These are phyloP conservation scores for Phytopythium boreale DNA, from an alignment of 352 stramenopile species.

Conservation along the genomic window DNA sequence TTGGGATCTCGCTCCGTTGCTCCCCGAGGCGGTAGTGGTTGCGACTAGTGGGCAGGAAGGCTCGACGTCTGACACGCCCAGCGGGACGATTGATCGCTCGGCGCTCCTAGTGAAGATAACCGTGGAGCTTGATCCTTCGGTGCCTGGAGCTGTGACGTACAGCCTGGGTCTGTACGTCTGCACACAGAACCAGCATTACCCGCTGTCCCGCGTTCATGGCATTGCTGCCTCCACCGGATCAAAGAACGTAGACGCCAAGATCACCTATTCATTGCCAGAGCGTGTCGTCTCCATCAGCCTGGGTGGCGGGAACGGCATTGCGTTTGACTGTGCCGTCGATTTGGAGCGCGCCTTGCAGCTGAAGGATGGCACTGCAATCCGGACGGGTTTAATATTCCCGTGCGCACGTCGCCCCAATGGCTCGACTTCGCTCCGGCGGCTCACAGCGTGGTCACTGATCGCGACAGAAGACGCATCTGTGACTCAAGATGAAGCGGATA, in stretches of 20 bases:
- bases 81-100: conserved; percentile 6
- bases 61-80: background rate
- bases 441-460: conserved; percentile 14
- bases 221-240: conserved; percentile 20
- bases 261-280: conserved; percentile 42
- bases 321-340: conserved; percentile 60
- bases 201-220: conserved; percentile 30
- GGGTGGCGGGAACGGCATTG: conserved; percentile 21
- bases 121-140: conserved; percentile 12
- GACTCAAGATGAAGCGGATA: background rate
- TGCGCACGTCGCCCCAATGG: conserved; percentile 60
- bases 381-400: conserved; percentile 50
- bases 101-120: conserved; percentile 44
- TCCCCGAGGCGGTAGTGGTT: conserved; percentile 31
- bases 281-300: conserved; percentile 41
- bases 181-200: conserved; percentile 32
- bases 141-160: conserved; percentile 22
- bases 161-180: conserved; percentile 43
- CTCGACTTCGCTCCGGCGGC: conserved; percentile 61
- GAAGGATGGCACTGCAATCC: conserved; percentile 23
- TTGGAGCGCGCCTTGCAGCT: conserved; percentile 43
- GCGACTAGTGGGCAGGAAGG: background rate
- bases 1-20: conserved; percentile 58
- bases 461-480: background rate
- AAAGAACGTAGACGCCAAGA: conserved; percentile 20